Evolutionary conservation across 208 protist species (phyloP).

Genomic region (Trypanosoma boissoni): DNA sequence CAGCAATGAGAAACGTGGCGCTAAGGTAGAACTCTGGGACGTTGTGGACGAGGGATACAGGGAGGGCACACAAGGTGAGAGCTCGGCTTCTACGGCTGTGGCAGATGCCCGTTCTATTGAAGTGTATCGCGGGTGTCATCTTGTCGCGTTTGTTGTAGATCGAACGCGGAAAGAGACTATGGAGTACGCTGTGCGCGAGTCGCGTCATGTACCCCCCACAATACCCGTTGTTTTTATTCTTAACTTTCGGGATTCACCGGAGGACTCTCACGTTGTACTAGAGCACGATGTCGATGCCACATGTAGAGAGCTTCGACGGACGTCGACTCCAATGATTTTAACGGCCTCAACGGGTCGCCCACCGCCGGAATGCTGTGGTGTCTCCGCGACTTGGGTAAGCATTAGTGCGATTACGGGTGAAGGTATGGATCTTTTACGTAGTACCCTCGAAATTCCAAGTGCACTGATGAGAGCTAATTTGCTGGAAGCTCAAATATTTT

Average conservation of each 20-base stretch:
- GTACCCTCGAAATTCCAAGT: slow-evolving; percentile 62
- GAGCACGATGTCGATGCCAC: slow-evolving; percentile 42
- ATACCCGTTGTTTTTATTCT: slow-evolving; percentile 62
- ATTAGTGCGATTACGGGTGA: slow-evolving; percentile 46
- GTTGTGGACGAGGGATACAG: slow-evolving; percentile 53
- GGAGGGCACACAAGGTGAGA: neutral
- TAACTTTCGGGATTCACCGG: slow-evolving; percentile 51
- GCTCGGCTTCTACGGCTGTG: neutral
- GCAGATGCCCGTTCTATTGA: slow-evolving; percentile 53
- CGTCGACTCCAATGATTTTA: slow-evolving; percentile 46
- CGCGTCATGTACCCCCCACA: slow-evolving; percentile 45
- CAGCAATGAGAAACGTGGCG: slow-evolving; percentile 34
- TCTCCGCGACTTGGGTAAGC: slow-evolving; percentile 39
- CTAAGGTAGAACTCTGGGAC: slow-evolving; percentile 82
- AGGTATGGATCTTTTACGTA: slow-evolving; percentile 43
- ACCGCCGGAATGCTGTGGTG: slow-evolving; percentile 38
- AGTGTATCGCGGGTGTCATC: slow-evolving; percentile 59
- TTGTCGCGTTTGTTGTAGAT: slow-evolving; percentile 74
- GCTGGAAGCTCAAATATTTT: slow-evolving; percentile 41
- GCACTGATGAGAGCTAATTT: slow-evolving; percentile 39
- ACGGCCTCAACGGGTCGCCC: slow-evolving; percentile 36
- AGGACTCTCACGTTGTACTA: slow-evolving; percentile 28
- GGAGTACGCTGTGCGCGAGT: slow-evolving; percentile 61
- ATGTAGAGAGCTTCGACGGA: slow-evolving; percentile 34
- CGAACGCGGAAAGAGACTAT: slow-evolving; percentile 42